Evolutionary conservation across 805 yeast species (phyloP), one percentile per base, ranked within the genome.

Genomic region (Nakazawaea ishiwadae): DNA sequence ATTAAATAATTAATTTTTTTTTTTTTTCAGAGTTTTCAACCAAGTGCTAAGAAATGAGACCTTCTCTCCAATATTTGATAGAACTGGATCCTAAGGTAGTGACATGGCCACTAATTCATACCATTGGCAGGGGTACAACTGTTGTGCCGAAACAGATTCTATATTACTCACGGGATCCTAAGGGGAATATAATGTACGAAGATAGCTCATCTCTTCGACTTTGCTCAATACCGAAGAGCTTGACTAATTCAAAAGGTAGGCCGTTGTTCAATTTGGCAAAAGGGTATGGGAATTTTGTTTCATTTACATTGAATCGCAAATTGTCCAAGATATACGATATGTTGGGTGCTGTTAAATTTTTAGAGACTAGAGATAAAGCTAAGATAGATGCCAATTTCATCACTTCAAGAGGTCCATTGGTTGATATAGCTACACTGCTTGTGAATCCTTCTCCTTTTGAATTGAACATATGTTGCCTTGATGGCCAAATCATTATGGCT

Each of bases 391-490:
- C 12, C 4, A 31, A 35, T 35, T 17, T 35, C 7, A 35, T 35
- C 15, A 17, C 35, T n/a, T 39, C 43, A 5, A 18, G 38, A 16
- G 43, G 43, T 3, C 38, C 28, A 15, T 33, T 39, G 23, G 26
- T 28, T 12, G 38, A 34, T 28, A 19, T 39, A 17, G 43, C 38
- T 4, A 4, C 21, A 5, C 20, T 23, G 28, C 9, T 5, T 3
- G 18, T 8, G 11, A 14, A 14, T n/a, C 21, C 4, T 11, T 6
- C 7, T 5, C 17, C 17, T 16, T 27, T 32, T 15, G 12, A 16
- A 4, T 16, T 39, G 17, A 14, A 20, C 5, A 39, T 39, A 4
- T 11, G 23, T 9, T n/a, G 23, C 18, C 14, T 34, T 5, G 35
- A 30, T 16, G 35, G 26, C 4, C 37, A 39, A 28, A 39, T 39